Evolutionary conservation across 176 grass and related monocot genomes (phyloP), one percentile per base, ranked within the genome.

Genomic region (Oryza punctata): DNA sequence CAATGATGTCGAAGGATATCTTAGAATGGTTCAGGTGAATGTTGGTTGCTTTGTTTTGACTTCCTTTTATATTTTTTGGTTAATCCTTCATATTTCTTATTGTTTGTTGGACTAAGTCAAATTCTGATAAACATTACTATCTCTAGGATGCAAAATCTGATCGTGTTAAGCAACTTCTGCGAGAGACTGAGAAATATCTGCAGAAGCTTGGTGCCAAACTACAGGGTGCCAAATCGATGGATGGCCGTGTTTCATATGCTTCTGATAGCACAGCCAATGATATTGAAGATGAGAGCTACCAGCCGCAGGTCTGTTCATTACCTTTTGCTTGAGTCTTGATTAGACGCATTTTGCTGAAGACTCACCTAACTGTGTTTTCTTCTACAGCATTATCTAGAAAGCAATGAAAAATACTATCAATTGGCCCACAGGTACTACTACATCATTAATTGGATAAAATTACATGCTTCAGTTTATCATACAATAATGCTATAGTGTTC

Each of bases 1-100:
- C 52, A 99, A 99, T 87, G 96, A 99, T 44, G 96, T 99, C 66
- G 96, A 99, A 81, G 96, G 96, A 81, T 99, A 99, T 90, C 87
- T 99, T 87, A 91, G 96, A 73, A 99, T 99, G 96, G 93, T 98
- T 74, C 69, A 98, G 96, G 96, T 92, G 59, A 84, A 63, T 69
- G 35, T 74, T 68, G 54, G 63, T 86, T 79, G 28, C 68, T 82
- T 73, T 72, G 63, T 77, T 72, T 64, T 86, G 27, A 66, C 60
- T 44, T 65, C 18, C 46, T 84, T 49, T 3, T 77, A 79, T 61
- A 69, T 82, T 81, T 69, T 89, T 16, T 43, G 43, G 43, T 70
- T 82, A 80, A 33, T 68, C 45, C 43, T 37, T 82, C n/a, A 28
- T 78, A 26, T 63, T 23, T 46, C 37, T 81, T 14, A 28, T 15